Evolutionary conservation across 345 rosid species (phyloP), one percentile per base, ranked within the genome.

Genomic region (Lagerstroemia speciosa): DNA sequence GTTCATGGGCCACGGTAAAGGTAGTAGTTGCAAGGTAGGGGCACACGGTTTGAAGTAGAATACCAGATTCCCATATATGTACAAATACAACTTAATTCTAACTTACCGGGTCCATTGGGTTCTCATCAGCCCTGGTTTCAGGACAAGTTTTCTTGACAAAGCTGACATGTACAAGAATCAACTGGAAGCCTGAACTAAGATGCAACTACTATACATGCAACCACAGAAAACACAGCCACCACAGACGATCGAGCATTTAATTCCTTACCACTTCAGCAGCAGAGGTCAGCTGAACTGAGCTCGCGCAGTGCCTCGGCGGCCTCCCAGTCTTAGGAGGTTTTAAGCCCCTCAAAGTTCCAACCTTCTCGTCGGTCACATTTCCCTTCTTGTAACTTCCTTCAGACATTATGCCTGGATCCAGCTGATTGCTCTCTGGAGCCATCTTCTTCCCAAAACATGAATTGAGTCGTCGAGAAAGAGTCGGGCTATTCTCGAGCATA

Each of bases 391-490:
- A 53, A 45, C 36, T 38, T 20, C 64, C 74, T 38, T 72, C 36
- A 4, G 67, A 32, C 0, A 38, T n/a, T 0, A 12, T 6, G 62
- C 64, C 60, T 32, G 67, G 58, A 45, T 40, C 37, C 8, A 36
- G 70, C 27, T 24, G 64, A 33, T 73, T 62, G 62, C 38, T 62
- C 76, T 67, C 67, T 73, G 76, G 76, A 73, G 71, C 67, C 76
- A 73, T 73, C 8, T 48, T 67, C 62, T 61, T 63, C 61, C 38
- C 71, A 67, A 34, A 73, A 62, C 71, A 61, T 50, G 67, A 73
- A 67, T 63, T 62, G 62, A 32, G 34, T 31, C n/a, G 27, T 48
- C 20, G 67, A 46, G 67, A 33, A 61, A 53, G 36, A 31, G 19
- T 53, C 27, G 31, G 63, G 45, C 34, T 32, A 46, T 67, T 19